Conservation (phyloP, 352 stramenopile genomes). For the Globisporangium irregulare region DNA sequence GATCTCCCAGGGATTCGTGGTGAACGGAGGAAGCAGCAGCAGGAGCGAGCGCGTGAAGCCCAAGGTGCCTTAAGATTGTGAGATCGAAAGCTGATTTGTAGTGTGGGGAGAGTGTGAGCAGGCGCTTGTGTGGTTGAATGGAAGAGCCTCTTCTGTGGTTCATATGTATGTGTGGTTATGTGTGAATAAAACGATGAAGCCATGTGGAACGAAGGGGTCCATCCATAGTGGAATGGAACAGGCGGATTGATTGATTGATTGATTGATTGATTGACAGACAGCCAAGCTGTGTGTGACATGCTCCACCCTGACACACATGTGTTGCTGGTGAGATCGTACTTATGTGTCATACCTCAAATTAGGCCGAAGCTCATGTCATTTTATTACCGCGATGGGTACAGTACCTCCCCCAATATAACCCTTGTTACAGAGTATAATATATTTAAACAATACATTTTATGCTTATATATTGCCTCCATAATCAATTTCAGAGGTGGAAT, state of each 20-base stretch:
- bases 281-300: background rate
- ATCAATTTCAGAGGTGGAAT: background rate
- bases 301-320: background rate
- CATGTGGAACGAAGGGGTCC: background rate
- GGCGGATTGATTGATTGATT: background rate
- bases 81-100: background rate
- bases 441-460: no score
- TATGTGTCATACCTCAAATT: background rate
- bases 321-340: background rate
- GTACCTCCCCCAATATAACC: background rate
- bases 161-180: background rate
- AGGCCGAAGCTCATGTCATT: background rate
- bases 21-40: slow-evolving; percentile 28
- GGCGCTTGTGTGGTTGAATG: background rate
- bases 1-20: slow-evolving; percentile 76
- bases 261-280: background rate
- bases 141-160: background rate
- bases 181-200: background rate
- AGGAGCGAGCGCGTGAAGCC: slow-evolving; percentile 17
- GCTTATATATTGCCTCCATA: background rate
- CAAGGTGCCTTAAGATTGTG: slow-evolving; percentile 24
- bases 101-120: background rate
- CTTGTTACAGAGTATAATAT: background rate
- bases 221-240: background rate
- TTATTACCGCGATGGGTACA: background rate